Base-by-base conservation (phyloP, 805 yeast species). In the Yarrowia porcina region DNA sequence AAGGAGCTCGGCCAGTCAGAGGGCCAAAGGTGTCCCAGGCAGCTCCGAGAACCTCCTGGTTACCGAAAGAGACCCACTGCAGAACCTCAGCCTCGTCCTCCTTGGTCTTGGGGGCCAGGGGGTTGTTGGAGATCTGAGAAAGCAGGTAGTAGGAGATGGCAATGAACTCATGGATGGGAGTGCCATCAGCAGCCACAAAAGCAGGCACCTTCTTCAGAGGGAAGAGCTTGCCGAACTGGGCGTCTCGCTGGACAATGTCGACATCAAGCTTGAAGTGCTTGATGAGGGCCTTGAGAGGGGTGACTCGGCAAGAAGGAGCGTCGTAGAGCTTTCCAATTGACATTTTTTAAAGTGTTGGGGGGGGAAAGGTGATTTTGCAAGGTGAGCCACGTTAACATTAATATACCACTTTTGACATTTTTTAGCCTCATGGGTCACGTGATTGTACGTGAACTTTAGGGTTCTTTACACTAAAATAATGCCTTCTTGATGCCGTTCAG, bases 61-160 rank as follows among this genome's bases (percentile, higher is more conserved):
- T 89, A 73, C 85, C 80, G 69, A 89, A 77, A 3, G 96, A 89
- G 73, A 86, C 71, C 96, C 96, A 91, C 77, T 80, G 85, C 69
- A 91, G 74, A 71, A 90, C 79, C 70, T 76, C 76, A 64, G 89
- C 90, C 73, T 83, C 80, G 70, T 88, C 89, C 68, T 77, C 77
- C 67, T 82, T 76, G 74, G 80, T 80, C 75, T 83, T 82, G 71
- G 97, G 97, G 67, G 83, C 77, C 67, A 88, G 80, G 63, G 75
- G 70, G 65, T 73, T 77, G 27, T 63, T 42, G 30, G 65, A 8
- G 47, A 64, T 65, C 32, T 63, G 64, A 39, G 63, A 20, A 23
- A 67, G 60, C 27, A 68, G 70, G 78, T 86, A 84, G 75, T 80
- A 69, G 66, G 79, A 68, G 72, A 88, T 77, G 69, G 92, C 90